phyloP scores from a whole-genome alignment of 805 yeast genomes.

The Hanseniaspora occidentalis region DNA sequence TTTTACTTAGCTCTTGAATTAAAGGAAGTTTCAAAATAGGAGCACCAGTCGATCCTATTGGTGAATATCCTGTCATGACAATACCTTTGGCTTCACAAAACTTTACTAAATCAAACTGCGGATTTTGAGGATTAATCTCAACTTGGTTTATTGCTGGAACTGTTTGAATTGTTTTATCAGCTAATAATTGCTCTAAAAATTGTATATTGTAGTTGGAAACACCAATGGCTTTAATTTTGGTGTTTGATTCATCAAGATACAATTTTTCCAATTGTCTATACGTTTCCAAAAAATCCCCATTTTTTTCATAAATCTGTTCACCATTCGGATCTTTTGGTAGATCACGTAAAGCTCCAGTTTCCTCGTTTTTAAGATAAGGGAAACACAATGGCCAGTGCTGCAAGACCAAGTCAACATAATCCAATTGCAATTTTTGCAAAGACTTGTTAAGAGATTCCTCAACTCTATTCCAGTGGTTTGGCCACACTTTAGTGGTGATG shows the following conservation, averaged over 20 bases:
- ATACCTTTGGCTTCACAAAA: constrained; percentile 42
- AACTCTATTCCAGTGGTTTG: constrained; percentile 37
- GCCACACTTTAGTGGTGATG: constrained; percentile 65
- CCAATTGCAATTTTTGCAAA: constrained; percentile 47
- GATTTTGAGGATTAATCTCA: constrained; percentile 65
- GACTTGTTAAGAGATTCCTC: constrained; percentile 44
- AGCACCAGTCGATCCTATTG: constrained; percentile 55
- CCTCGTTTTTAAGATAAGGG: constrained; percentile 1
- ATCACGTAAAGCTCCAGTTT: constrained; percentile 6
- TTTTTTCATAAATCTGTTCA: constrained; percentile 21
- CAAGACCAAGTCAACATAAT: constrained; percentile 63
- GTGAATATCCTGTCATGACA: constrained; percentile 43
- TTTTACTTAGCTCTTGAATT: constrained; percentile 41
- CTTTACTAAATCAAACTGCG: constrained; percentile 45
- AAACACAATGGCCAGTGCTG: constrained; percentile 33
- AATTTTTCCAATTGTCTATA: constrained; percentile 38
- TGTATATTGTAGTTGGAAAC: constrained; percentile 40
- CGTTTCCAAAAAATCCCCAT: constrained; percentile 35
- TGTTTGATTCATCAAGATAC: constrained; percentile 26
- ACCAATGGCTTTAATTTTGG: constrained; percentile 39
- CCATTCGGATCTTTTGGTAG: constrained; percentile 24
- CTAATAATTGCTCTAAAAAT: constrained; percentile 29
- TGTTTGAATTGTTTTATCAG: constrained; percentile 27
- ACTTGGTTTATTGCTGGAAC: constrained; percentile 46
- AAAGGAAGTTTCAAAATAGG: constrained; percentile 43